Conservation (phyloP, 108 stramenopile species). For the Licmophora abbreviata region DNA sequence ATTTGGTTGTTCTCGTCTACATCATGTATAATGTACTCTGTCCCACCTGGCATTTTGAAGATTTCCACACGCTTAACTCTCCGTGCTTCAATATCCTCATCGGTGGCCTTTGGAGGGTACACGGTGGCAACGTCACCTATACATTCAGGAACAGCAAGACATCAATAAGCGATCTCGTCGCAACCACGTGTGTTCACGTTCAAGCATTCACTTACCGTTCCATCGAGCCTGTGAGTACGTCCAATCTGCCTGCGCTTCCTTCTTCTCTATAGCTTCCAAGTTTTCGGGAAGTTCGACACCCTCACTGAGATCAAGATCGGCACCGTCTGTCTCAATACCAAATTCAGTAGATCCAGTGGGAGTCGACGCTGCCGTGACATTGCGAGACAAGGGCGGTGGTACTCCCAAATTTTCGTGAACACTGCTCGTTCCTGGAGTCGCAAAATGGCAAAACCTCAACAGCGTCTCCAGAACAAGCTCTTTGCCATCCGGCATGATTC, state of each 20-base stretch:
- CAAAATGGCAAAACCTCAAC: conserved; percentile 75
- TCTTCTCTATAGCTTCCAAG: background rate
- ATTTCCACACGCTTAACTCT: conserved; percentile 60
- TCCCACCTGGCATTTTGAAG: conserved; percentile 83
- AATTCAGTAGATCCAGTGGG: background rate
- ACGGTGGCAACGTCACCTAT: conserved; percentile 71
- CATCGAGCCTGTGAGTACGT: conserved; percentile 38
- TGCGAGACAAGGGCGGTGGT: conserved; percentile 27
- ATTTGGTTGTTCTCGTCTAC: conserved; percentile 51
- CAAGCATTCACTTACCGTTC: conserved; percentile 31
- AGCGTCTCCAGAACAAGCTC: conserved; percentile 74
- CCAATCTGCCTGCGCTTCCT: conserved; percentile 9
- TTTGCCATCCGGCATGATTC: conserved; percentile 72
- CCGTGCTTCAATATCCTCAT: conserved; percentile 52
- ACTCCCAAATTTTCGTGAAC: conserved; percentile 56
- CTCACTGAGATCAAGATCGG: conserved; percentile 1
- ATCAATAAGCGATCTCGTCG: background rate
- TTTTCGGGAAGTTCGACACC: no score
- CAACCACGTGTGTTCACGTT: background rate
- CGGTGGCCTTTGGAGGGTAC: conserved; percentile 53
- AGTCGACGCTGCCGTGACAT: background rate
- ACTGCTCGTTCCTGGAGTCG: conserved; percentile 29
- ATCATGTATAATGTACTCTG: conserved; percentile 80
- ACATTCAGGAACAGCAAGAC: background rate
- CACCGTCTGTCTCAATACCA: background rate